These are phyloP conservation scores for Raddia distichophylla DNA, from an alignment of 176 grass and related monocot genomes.

Conservation along the genomic window DNA sequence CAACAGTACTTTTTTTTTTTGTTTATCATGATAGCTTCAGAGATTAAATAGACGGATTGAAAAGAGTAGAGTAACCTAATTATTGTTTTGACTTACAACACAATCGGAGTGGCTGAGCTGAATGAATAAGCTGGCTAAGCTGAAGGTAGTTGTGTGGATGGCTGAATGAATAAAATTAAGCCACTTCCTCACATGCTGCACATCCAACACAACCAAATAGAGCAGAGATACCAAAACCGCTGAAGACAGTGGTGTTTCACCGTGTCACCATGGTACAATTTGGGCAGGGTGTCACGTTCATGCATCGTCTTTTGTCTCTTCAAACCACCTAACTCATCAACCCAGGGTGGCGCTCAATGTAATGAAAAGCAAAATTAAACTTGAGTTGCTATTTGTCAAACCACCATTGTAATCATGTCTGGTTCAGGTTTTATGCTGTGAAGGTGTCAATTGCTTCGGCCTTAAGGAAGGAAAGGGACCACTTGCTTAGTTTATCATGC, in stretches of 20 bases:
- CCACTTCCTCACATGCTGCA: background rate
- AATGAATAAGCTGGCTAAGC: no score
- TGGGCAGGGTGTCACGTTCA: background rate
- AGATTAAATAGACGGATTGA: background rate
- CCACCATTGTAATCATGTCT: slow-evolving; percentile 15
- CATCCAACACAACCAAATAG: background rate
- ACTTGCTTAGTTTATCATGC: slow-evolving; percentile 4
- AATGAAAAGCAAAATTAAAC: background rate
- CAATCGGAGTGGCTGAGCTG: no score
- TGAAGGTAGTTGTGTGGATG: no score
- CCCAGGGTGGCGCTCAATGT: slow-evolving; percentile 4
- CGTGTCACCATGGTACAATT: background rate
- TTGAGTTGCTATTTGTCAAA: slow-evolving; percentile 14
- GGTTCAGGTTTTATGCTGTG: slow-evolving; percentile 35
- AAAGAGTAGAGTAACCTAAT: background rate
- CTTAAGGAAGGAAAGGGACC: slow-evolving; percentile 43
- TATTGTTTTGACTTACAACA: background rate
- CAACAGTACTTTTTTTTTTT: background rate
- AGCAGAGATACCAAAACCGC: background rate
- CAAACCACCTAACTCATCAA: slow-evolving; percentile 18
- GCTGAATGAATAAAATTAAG: no score
- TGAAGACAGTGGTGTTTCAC: background rate
- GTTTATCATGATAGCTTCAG: background rate
- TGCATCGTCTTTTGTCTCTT: slow-evolving; percentile 24
- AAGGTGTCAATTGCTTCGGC: slow-evolving; percentile 40